Evolutionary conservation across 2,329 filamentous ascomycete species (phyloP), one percentile per base, ranked within the genome.

Genomic region (Paracoccidioides lutzii): DNA sequence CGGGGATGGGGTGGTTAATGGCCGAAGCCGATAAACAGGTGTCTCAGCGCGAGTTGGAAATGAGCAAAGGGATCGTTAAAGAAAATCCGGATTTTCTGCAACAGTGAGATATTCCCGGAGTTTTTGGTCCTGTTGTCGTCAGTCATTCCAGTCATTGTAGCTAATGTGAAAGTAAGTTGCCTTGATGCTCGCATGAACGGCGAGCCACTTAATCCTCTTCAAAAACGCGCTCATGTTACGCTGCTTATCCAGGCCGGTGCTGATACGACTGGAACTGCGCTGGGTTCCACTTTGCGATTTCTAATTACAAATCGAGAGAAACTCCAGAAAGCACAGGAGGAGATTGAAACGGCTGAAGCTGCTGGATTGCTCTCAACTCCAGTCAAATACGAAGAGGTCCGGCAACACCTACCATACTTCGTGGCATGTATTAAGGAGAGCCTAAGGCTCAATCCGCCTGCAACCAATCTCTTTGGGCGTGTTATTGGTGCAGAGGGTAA

Each of bases 1-100:
- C 51, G 6, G 69, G 71, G 2, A 71, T 71, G 62, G 69, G 71
- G 2, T 72, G 65, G 63, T 56, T 73, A 49, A 71, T 71, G 63
- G 62, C 60, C 37, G 67, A 72, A 50, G 70, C 69, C 3, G 66
- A 68, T 55, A 62, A 61, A 7, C 64, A 67, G 57, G 64, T 71
- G 0, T 58, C 62, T n/a, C 38, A 56, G 15, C 63, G 69, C 4
- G 68, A 68, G 53, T 54, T 32, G 37, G 37, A 49, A 35, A 57
- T 58, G n/a, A 35, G 12, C 12, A 37, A 52, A 33, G 49, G 49
- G 3, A 51, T 14, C 3, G 9, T 37, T 6, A 5, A 59, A 9
- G 62, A 59, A 2, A 62, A 65, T 42, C 66, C 63, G 0, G 68
- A 72, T 51, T 69, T 67, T 38, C 57, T 73, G 57, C 70, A 71